Base-by-base conservation (phyloP, 495 filamentous ascomycete species). In the Aspergillus conjunctus region DNA sequence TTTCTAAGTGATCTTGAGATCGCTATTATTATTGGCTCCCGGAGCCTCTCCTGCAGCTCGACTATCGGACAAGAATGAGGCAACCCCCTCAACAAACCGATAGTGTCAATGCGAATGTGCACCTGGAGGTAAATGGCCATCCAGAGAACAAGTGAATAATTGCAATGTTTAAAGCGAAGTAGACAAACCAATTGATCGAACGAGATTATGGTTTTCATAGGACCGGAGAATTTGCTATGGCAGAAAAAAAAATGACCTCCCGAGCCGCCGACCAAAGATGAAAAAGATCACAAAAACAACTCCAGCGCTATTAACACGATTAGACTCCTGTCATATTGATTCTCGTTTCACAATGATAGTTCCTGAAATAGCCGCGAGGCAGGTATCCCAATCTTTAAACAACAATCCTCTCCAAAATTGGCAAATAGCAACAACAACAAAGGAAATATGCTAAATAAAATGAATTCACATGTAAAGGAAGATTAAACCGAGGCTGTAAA, bases 321-420 rank as follows among this genome's bases (percentile, higher is more conserved):
- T 43, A 60, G 30, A 51, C 59, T 65, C 34, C 49, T 52, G 18
- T 60, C 59, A 59, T 52, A 58, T 56, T 34, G 44, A 58, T 30
- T 51, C 30, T 59, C 30, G 45, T 39, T 58, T 41, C 51, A 30
- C 56, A n/a, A 56, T 46, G 33, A 5, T 59, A 54, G 53, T 51
- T 65, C 46, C 44, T 51, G 65, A 65, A 58, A 32, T 64, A 58
- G 74, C 78, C 72, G 77, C 63, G 75, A 76, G 74, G 75, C 76
- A 68, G 66, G 66, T 62, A 73, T 68, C 60, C 66, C 54, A 70
- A 66, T 75, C 69, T 77, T 71, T 71, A 74, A 72, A 65, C 54
- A 71, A 65, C 52, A 49, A 59, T 53, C 63, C 58, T 62, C 50
- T 59, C 60, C 58, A 56, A 64, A 62, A 50, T 52, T 18, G 33